A percentile compares a stretch with the other conserved stretches of the same genome.
Evolutionary conservation across 495 filamentous ascomycete species (phyloP).

Genomic region (Parathielavia hyrcaniae): DNA sequence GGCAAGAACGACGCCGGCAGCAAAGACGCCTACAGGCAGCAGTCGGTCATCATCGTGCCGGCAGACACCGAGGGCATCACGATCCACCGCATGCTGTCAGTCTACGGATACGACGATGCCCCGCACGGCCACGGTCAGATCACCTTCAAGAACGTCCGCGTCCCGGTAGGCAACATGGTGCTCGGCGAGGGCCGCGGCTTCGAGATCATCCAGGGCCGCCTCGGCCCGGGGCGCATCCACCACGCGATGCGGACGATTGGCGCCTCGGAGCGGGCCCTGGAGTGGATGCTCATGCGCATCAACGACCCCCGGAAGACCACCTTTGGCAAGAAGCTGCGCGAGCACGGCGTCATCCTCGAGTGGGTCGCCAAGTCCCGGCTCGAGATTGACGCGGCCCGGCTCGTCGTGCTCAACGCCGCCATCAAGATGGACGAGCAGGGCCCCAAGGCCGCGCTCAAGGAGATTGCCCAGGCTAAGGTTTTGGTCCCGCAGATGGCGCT

Average conservation of each 20-base stretch:
- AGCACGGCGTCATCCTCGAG: conserved; percentile 87
- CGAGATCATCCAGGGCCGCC: conserved; percentile 90
- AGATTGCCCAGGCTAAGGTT: conserved; percentile 85
- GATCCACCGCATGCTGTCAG: conserved; percentile 76
- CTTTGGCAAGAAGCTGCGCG: conserved; percentile 70
- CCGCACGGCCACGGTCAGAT: conserved; percentile 91
- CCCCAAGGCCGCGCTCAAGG: conserved; percentile 71
- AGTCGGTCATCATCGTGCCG: conserved; percentile 83
- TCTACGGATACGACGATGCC: conserved; percentile 92
- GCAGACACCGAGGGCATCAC: conserved; percentile 68
- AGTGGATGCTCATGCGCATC: conserved; percentile 83
- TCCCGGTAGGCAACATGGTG: conserved; percentile 70
- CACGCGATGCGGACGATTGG: conserved; percentile 91
- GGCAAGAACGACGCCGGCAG: conserved; percentile 71
- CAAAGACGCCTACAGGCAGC: conserved; percentile 71
- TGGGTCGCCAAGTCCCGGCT: conserved; percentile 88
- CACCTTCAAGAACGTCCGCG: conserved; percentile 75
- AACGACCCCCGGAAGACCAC: conserved; percentile 82
- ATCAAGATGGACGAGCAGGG: conserved; percentile 79
- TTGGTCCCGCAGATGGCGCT: conserved; percentile 71
- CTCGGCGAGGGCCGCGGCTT: conserved; percentile 90
- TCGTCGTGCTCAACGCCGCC: conserved; percentile 83
- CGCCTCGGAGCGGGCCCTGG: conserved; percentile 73
- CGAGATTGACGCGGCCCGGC: conserved; percentile 80
- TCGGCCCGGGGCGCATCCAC: conserved; percentile 88